A percentile compares a stretch with the other conserved stretches of the same genome.
Evolutionary conservation across 805 yeast species (phyloP).

Genomic region (Saitoella complicata): DNA sequence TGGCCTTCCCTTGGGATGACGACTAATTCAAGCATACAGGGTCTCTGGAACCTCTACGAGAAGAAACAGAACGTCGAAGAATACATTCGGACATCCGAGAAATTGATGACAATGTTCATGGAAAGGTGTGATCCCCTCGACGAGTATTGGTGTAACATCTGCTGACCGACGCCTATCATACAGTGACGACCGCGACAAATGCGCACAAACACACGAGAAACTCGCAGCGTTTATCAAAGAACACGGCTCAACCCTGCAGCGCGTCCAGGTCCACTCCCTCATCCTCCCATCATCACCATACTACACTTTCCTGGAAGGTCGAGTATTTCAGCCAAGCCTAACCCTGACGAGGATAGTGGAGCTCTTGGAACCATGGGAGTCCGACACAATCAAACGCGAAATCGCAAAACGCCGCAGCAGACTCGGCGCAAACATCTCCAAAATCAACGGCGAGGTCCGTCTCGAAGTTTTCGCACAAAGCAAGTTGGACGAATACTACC

Average conservation of each 20-base stretch:
- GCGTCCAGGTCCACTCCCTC: conserved; percentile 9
- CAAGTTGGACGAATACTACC: conserved; percentile 36
- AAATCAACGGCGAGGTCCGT: conserved; percentile 21
- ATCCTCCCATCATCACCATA: conserved; percentile 20
- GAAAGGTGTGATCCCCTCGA: conserved; percentile 6
- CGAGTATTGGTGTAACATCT: background rate
- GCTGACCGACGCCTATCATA: background rate
- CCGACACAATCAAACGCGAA: conserved; percentile 12
- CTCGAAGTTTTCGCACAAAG: conserved; percentile 23
- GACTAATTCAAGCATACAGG: conserved; percentile 19
- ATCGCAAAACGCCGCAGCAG: conserved; percentile 15
- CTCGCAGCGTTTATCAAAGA: conserved; percentile 9
- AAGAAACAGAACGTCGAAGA: conserved; percentile 9
- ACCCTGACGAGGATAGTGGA: conserved; percentile 15
- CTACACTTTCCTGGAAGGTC: conserved; percentile 16
- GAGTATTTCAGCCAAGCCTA: conserved; percentile 16
- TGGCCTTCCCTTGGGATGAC: too few species aligned
- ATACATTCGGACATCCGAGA: conserved; percentile 13
- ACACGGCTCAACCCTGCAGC: conserved; percentile 8
- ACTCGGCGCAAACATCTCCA: conserved; percentile 13
- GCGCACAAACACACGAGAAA: conserved; percentile 13
- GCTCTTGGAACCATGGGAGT: conserved; percentile 24
- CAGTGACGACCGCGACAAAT: conserved; percentile 13
- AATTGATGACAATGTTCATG: conserved; percentile 12
- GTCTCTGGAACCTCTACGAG: conserved; percentile 29